These are phyloP conservation scores for Diplodia scrobiculata DNA, from an alignment of 2,329 filamentous ascomycete species.

Conservation along the genomic window DNA sequence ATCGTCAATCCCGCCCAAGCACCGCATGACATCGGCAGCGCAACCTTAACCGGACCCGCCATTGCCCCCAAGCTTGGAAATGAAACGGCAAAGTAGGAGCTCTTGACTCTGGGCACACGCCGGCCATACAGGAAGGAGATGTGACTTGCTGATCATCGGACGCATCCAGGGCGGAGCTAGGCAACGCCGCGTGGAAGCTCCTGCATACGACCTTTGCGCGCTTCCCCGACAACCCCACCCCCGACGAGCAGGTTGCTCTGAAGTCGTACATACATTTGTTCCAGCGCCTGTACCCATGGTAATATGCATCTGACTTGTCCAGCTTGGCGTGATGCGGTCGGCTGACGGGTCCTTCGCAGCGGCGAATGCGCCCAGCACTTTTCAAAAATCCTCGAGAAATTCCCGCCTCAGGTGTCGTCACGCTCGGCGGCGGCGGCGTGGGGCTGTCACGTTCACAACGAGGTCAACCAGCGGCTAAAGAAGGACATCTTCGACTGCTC, in stretches of 20 bases:
- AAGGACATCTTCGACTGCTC: conserved; percentile 66
- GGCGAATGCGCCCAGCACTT: conserved; percentile 69
- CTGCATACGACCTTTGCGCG: conserved; percentile 68
- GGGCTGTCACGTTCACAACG: conserved; percentile 68
- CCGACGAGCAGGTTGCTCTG: conserved; percentile 62
- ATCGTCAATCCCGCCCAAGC: conserved; percentile 30
- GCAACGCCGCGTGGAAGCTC: conserved; percentile 66
- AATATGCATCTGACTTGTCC: conserved; percentile 30
- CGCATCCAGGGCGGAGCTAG: conserved; percentile 59
- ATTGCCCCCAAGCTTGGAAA: conserved; percentile 83
- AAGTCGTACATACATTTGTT: conserved; percentile 65
- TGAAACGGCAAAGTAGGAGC: conserved; percentile 67
- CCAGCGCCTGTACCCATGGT: conserved; percentile 66
- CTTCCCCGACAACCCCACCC: conserved; percentile 64
- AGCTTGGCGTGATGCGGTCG: background rate
- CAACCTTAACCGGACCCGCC: conserved; percentile 63
- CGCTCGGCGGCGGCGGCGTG: conserved; percentile 64
- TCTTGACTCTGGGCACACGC: background rate
- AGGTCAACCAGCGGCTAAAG: conserved; percentile 63
- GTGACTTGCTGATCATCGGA: conserved; percentile 10
- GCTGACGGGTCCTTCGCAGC: conserved; percentile 40
- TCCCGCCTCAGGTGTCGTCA: conserved; percentile 65
- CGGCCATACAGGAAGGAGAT: conserved; percentile 2
- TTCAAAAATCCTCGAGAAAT: conserved; percentile 61
- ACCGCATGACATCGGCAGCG: conserved; percentile 34